A percentile compares a stretch with the other conserved stretches of the same genome.
Conservation (phyloP, 2,329 filamentous ascomycete species). For the Alternaria infectoria region DNA sequence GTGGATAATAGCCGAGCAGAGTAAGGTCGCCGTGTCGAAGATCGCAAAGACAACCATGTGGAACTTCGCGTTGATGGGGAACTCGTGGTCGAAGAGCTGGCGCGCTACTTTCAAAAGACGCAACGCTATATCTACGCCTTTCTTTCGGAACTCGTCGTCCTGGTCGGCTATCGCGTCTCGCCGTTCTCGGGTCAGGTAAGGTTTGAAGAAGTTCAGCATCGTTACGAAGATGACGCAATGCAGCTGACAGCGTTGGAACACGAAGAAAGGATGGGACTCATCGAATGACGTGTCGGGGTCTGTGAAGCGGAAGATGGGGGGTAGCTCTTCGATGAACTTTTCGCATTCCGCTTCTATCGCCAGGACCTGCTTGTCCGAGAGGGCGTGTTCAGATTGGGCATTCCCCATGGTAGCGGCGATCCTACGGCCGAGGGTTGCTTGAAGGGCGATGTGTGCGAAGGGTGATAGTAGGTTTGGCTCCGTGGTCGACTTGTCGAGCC, state of each 20-base stretch:
- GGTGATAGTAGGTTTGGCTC: conserved; percentile 51
- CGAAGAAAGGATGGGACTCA: conserved; percentile 50
- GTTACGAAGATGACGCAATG: conserved; percentile 55
- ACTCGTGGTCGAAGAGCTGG: conserved; percentile 53
- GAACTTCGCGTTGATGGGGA: conserved; percentile 57
- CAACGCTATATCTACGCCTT: conserved; percentile 55
- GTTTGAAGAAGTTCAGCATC: conserved; percentile 55
- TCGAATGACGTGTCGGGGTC: conserved; percentile 55
- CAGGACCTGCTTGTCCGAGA: conserved; percentile 31
- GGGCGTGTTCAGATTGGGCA: conserved; percentile 16
- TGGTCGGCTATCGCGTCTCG: conserved; percentile 32
- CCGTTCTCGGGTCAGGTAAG: conserved; percentile 51
- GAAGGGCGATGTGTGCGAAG: conserved; percentile 52
- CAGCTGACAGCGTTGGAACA: conserved; percentile 56
- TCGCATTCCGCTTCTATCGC: conserved; percentile 48
- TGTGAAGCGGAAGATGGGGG: conserved; percentile 49
- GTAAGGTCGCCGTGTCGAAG: conserved; percentile 59
- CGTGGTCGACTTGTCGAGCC: conserved; percentile 44
- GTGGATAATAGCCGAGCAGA: conserved; percentile 61
- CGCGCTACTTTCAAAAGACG: conserved; percentile 52
- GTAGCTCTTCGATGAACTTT: conserved; percentile 54
- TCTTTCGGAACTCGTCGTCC: conserved; percentile 50
- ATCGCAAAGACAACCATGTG: conserved; percentile 59
- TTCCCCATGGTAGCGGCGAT: conserved; percentile 35
- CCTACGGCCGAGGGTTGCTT: conserved; percentile 47